A percentile compares a stretch with the other conserved stretches of the same genome.
phyloP scores from a whole-genome alignment of 2,329 filamentous ascomycete genomes.

The Aspergillus glaucus region DNA sequence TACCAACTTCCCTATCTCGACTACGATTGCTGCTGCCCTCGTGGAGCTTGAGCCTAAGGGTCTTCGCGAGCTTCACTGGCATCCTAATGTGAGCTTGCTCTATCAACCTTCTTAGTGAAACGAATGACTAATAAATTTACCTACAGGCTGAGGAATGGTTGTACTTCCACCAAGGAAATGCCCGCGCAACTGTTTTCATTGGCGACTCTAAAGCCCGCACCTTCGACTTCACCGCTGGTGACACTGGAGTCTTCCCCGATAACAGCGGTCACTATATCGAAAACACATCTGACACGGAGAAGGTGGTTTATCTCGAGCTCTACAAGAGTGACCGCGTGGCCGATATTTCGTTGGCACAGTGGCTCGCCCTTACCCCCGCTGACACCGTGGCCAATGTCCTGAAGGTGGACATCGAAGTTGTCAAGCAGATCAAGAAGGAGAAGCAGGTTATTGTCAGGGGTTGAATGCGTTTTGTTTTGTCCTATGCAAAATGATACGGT shows the following conservation, averaged over 20 bases:
- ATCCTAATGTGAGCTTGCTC: slow-evolving; percentile 53
- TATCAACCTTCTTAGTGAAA: neutral
- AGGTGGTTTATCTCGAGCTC: slow-evolving; percentile 62
- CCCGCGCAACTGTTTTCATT: slow-evolving; percentile 59
- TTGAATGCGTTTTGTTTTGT: neutral
- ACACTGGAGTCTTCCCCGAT: slow-evolving; percentile 62
- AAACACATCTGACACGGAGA: slow-evolving; percentile 58
- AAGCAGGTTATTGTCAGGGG: slow-evolving; percentile 14
- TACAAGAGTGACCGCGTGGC: slow-evolving; percentile 62
- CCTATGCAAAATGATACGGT: neutral
- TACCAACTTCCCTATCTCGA: slow-evolving; percentile 60
- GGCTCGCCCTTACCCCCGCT: slow-evolving; percentile 59
- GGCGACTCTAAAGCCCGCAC: slow-evolving; percentile 57
- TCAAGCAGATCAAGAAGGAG: slow-evolving; percentile 15
- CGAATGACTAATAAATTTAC: neutral
- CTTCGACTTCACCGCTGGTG: slow-evolving; percentile 62
- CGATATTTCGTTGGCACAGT: slow-evolving; percentile 62
- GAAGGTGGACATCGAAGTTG: slow-evolving; percentile 15
- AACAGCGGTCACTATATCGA: slow-evolving; percentile 63
- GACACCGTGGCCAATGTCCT: slow-evolving; percentile 13
- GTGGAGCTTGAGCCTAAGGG: slow-evolving; percentile 59
- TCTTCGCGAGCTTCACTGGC: slow-evolving; percentile 63
- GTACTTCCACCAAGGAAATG: slow-evolving; percentile 61
- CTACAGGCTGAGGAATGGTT: slow-evolving; percentile 61
- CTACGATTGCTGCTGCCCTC: slow-evolving; percentile 59